Evolutionary conservation across 2,329 filamentous ascomycete species (phyloP).

Genomic region (Myriangium duriaei): DNA sequence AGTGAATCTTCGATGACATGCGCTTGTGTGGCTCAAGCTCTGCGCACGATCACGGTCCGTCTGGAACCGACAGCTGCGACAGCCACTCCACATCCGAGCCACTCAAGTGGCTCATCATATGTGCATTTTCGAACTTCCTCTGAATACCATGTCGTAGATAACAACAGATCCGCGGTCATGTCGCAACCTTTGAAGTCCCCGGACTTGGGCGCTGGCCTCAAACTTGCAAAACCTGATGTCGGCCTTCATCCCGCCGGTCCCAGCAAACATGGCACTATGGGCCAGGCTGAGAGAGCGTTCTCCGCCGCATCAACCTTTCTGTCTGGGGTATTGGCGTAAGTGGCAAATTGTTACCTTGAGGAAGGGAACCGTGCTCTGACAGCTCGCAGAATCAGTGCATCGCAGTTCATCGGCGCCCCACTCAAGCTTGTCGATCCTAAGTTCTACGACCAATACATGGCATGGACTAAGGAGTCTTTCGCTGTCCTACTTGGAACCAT

Average conservation of each 20-base stretch:
- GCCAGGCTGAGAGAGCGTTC: slow-evolving; percentile 38
- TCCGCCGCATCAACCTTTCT: slow-evolving; percentile 38
- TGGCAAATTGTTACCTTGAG: slow-evolving; percentile 2
- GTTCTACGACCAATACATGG: slow-evolving; percentile 76
- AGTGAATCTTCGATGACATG: slow-evolving; percentile 9
- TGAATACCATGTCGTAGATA: neutral
- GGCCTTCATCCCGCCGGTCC: slow-evolving; percentile 29
- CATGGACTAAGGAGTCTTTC: slow-evolving; percentile 74
- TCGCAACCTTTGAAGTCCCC: slow-evolving; percentile 11
- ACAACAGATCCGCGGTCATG: neutral
- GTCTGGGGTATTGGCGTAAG: slow-evolving; percentile 36
- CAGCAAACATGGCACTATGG: slow-evolving; percentile 33
- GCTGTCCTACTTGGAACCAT: slow-evolving; percentile 66
- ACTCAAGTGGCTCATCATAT: neutral
- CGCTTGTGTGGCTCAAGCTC: slow-evolving; percentile 5
- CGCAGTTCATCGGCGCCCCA: slow-evolving; percentile 64
- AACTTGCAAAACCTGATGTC: slow-evolving; percentile 24
- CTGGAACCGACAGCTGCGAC: slow-evolving; percentile 2
- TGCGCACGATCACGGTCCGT: neutral
- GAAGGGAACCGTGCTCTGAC: neutral
- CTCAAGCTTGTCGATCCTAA: slow-evolving; percentile 65
- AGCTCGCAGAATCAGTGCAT: slow-evolving; percentile 39
- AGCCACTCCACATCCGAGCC: neutral
- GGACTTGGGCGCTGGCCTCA: slow-evolving; percentile 31
- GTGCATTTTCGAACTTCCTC: neutral